Base-by-base conservation (phyloP, 106 monocot genomes). In the Posidonia australis region DNA sequence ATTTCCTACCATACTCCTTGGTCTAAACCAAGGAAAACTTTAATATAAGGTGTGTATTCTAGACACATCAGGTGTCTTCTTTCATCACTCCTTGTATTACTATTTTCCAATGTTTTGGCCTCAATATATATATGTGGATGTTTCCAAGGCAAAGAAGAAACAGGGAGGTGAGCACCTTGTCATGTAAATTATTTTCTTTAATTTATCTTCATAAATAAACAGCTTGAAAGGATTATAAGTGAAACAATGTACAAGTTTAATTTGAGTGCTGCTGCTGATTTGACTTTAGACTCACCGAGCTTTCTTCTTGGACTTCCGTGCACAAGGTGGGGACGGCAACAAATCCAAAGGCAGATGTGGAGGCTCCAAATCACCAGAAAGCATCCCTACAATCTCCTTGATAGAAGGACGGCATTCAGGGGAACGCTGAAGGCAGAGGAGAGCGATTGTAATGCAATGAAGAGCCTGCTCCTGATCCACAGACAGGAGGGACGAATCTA, bases 261-360 rank as follows among this genome's bases (percentile, higher is more conserved):
- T 5, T 1, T 5, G 54, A 7, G 11, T 23, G 23, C 24, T 3
- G 9, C 13, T 17, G 44, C 20, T 22, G 25, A 36, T n/a, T 44
- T 20, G 19, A 18, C 51, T 25, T 51, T 18, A 19, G 54, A 64
- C 78, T 89, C 81, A 89, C 77, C 77, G 61, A 30, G 70, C 56
- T 64, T 84, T 98, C 70, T 72, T 90, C 24, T 78, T 67, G 56
- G 81, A 76, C 72, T 80, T 93, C 69, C 69, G 77, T 28, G 80
- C 84, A 75, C 80, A 72, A 5, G 86, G 90, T 0, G 90, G 96
- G 5, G 90, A 84, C 2, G 86, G 94, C 7, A 90, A 90, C 73
- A 98, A 98, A 75, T 98, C 96, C 22, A 90, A 18, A 10, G 96
- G 96, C 22, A 90, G 76, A 41, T 67, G 63, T 5, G 90, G 96